Evolutionary conservation across 164 flowering plant genomes (phyloP).

Genomic region (Aristolochia contorta): DNA sequence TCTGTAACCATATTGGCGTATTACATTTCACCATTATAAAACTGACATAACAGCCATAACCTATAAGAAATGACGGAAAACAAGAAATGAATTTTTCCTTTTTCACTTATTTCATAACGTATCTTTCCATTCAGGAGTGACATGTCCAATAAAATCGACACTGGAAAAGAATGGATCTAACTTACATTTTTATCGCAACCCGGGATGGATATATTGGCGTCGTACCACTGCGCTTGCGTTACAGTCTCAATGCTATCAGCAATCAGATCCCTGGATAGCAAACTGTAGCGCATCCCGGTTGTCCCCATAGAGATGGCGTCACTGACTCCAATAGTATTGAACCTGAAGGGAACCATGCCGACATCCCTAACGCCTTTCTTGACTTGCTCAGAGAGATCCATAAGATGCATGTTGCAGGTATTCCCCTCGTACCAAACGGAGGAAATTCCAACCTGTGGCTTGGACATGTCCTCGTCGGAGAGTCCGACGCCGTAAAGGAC

Average conservation of each 20-base stretch:
- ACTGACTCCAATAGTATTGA: constrained; percentile 91
- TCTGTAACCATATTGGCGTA: constrained; percentile 29
- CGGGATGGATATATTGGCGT: constrained; percentile 92
- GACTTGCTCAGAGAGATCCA: constrained; percentile 70
- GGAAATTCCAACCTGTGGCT: constrained; percentile 90
- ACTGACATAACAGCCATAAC: background rate
- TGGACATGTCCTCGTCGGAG: constrained; percentile 65
- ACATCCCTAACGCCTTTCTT: constrained; percentile 75
- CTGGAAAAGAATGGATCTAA: constrained; percentile 5
- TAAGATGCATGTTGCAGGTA: constrained; percentile 93
- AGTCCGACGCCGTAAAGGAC: constrained; percentile 87
- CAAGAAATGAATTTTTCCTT: too few species aligned
- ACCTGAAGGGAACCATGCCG: constrained; percentile 87
- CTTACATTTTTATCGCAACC: constrained; percentile 96
- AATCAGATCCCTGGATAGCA: constrained; percentile 92
- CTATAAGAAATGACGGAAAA: background rate
- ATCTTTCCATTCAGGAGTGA: too few species aligned
- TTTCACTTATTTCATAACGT: too few species aligned
- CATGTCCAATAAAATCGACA: background rate
- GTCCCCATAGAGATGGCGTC: constrained; percentile 99
- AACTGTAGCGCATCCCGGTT: constrained; percentile 86
- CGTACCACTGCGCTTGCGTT: constrained; percentile 97
- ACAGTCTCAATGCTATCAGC: constrained; percentile 98
- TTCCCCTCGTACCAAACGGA: constrained; percentile 99
- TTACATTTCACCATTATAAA: background rate